These are phyloP conservation scores for Scedosporium minutisporum DNA, from an alignment of 2,329 filamentous ascomycete genomes.

Conservation along the genomic window DNA sequence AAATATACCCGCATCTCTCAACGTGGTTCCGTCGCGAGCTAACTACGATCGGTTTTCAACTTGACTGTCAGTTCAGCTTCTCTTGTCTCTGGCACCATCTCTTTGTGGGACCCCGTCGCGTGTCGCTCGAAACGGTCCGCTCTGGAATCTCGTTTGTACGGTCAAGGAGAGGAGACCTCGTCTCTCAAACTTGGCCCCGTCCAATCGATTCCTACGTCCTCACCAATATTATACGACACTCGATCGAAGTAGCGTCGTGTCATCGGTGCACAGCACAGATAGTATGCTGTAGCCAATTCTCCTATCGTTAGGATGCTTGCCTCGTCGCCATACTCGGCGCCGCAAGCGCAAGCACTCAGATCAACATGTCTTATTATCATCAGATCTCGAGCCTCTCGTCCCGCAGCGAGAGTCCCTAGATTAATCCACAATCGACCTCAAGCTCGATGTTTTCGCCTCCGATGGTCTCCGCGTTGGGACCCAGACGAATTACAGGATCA, in stretches of 20 bases:
- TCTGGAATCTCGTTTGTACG: too few species aligned
- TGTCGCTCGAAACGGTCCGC: too few species aligned
- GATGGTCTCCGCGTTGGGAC: constrained; percentile 3
- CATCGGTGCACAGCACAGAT: not conserved
- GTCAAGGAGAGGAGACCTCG: too few species aligned
- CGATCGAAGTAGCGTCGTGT: not conserved
- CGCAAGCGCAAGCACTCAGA: not conserved
- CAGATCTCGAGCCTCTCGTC: not conserved
- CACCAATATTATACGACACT: not conserved
- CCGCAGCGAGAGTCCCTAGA: not conserved
- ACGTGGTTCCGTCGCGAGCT: too few species aligned
- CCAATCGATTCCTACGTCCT: not conserved
- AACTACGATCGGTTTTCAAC: too few species aligned
- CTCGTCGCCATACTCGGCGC: not conserved
- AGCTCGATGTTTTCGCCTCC: not conserved
- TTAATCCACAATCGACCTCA: not conserved
- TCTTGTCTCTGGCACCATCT: too few species aligned
- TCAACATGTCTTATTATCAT: not conserved
- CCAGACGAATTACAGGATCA: not conserved
- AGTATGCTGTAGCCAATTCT: not conserved
- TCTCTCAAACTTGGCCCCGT: not conserved
- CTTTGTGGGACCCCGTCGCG: too few species aligned
- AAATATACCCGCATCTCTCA: too few species aligned
- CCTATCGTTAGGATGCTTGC: constrained; percentile 4
- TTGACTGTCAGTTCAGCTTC: too few species aligned